phyloP scores from a whole-genome alignment of 495 filamentous ascomycete genomes.

The Patellaria atrata region DNA sequence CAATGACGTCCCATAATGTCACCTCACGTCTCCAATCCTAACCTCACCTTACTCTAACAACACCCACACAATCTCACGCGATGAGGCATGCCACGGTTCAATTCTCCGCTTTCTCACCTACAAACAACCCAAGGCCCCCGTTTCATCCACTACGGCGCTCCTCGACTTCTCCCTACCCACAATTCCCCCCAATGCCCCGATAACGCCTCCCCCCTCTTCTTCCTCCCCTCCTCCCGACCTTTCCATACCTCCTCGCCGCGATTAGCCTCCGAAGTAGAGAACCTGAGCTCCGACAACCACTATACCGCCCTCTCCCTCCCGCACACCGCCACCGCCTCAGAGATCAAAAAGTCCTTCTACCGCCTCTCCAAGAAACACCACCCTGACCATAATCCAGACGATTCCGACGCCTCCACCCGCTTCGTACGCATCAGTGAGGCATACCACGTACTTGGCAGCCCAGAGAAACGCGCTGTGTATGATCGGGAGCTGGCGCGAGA shows the following conservation, averaged over 20 bases:
- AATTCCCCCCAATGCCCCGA: constrained; percentile 5
- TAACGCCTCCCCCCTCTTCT: constrained; percentile 10
- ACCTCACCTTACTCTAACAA: too few species aligned
- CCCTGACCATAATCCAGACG: constrained; percentile 73
- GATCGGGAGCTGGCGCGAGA: constrained; percentile 44
- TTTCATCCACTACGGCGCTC: too few species aligned
- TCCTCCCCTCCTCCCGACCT: constrained; percentile 8
- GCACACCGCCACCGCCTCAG: constrained; percentile 47
- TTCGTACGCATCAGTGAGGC: constrained; percentile 82
- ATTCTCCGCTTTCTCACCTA: constrained; percentile 19
- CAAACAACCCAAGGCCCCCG: constrained; percentile 6
- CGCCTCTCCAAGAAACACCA: constrained; percentile 82
- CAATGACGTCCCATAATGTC: too few species aligned
- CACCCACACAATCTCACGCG: constrained; percentile 20
- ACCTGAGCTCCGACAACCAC: constrained; percentile 31
- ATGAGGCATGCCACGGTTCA: constrained; percentile 42
- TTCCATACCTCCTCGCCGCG: constrained; percentile 26
- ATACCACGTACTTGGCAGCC: constrained; percentile 60
- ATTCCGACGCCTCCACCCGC: constrained; percentile 55
- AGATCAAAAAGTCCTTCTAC: constrained; percentile 94
- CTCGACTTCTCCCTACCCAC: constrained; percentile 18
- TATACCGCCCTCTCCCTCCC: constrained; percentile 74
- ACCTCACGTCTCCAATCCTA: too few species aligned
- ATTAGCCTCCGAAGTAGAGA: too few species aligned
- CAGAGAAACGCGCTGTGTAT: constrained; percentile 57